phyloP scores from a whole-genome alignment of 768 basidiomycete species.

The Tulasnella sp. region DNA sequence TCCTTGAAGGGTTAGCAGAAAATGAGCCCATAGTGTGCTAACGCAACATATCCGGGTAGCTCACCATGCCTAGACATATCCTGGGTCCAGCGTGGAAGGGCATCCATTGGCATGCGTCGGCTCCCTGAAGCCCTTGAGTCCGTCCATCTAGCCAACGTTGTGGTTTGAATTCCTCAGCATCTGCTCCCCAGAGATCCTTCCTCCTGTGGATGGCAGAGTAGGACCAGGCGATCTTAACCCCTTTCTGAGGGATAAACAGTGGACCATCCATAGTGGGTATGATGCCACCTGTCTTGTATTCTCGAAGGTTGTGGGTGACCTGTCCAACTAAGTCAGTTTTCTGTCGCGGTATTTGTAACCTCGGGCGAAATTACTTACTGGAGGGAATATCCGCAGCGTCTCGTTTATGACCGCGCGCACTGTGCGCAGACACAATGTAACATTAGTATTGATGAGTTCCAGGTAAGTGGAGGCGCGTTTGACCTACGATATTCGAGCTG shows the following conservation, averaged over 20 bases:
- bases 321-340: not conserved
- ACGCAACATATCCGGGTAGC: not conserved
- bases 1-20: not conserved
- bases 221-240: not conserved
- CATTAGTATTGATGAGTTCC: not conserved
- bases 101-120: slow-evolving; percentile 9
- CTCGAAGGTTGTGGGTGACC: slow-evolving; percentile 9
- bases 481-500: slow-evolving; percentile 14
- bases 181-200: slow-evolving; percentile 26
- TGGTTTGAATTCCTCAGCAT: slow-evolving; percentile 27
- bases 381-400: slow-evolving; percentile 29
- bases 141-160: slow-evolving; percentile 26
- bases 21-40: not conserved
- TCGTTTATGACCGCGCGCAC: slow-evolving; percentile 29
- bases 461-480: not conserved
- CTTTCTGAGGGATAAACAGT: slow-evolving; percentile 6
- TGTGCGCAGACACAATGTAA: slow-evolving; percentile 2
- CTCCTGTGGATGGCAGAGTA: slow-evolving; percentile 23
- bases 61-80: slow-evolving; percentile 6
- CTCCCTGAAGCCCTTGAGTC: not conserved
- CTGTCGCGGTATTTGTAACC: not conserved
- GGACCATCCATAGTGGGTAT: slow-evolving; percentile 4
- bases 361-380: slow-evolving; percentile 16
- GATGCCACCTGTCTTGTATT: slow-evolving; percentile 16
- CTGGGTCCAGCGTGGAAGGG: slow-evolving; percentile 14